Conservation (phyloP, 768 basidiomycete species). For the Naganishia friedmannii region DNA sequence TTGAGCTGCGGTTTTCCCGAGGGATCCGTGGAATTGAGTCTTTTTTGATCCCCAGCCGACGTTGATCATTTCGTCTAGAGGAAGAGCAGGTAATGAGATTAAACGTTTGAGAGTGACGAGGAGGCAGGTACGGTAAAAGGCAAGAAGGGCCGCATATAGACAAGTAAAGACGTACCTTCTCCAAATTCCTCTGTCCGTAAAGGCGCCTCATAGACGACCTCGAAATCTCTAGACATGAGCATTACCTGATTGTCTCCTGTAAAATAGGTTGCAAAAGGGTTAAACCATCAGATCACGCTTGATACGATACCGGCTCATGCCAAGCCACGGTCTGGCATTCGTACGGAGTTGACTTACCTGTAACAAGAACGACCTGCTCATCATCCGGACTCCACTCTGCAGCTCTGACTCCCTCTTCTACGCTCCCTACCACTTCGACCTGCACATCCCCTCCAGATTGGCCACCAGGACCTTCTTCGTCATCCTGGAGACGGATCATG, state of each 20-base stretch:
- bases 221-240: constrained; percentile 83
- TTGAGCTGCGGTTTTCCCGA: constrained; percentile 75
- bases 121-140: neutral
- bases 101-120: neutral
- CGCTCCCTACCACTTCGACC: constrained; percentile 63
- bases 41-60: constrained; percentile 97
- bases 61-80: constrained; percentile 78
- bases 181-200: constrained; percentile 76
- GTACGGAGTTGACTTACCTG: constrained; percentile 57
- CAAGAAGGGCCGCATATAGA: neutral
- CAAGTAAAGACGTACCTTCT: constrained; percentile 61
- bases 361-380: constrained; percentile 74
- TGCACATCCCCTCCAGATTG: constrained; percentile 12
- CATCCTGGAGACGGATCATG: constrained; percentile 57
- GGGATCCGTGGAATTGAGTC: constrained; percentile 95
- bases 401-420: constrained; percentile 77
- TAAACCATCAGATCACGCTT: neutral
- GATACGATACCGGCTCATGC: neutral
- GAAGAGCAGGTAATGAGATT: constrained; percentile 2
- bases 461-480: constrained; percentile 25
- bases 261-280: neutral
- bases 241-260: constrained; percentile 74
- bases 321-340: neutral
- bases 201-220: constrained; percentile 75
- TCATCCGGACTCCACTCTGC: constrained; percentile 93